phyloP scores from a whole-genome alignment of 2,329 filamentous ascomycete genomes.

The Fusarium sp. region DNA sequence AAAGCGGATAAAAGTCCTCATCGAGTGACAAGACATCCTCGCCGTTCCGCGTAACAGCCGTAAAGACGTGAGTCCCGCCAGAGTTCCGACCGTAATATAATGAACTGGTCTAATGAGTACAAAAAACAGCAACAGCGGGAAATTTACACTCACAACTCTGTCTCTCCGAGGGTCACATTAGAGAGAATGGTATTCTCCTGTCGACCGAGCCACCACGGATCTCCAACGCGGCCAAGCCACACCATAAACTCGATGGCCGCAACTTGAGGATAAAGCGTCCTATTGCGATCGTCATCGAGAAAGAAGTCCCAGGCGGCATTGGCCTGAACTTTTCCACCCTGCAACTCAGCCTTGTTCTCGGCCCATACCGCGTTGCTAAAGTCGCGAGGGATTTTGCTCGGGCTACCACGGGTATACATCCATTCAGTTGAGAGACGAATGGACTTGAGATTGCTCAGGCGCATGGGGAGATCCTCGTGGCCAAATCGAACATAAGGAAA shows the following conservation, averaged over 20 bases:
- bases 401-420: constrained; percentile 42
- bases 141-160: constrained; percentile 39
- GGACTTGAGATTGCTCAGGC: constrained; percentile 35
- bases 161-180: constrained; percentile 41
- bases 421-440: constrained; percentile 44
- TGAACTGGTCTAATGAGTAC: constrained; percentile 13
- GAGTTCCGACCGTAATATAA: constrained; percentile 45
- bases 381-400: constrained; percentile 15
- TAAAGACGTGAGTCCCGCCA: constrained; percentile 47
- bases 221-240: constrained; percentile 45
- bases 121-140: background rate
- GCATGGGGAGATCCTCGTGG: constrained; percentile 36
- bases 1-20: constrained; percentile 46
- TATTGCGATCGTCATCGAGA: constrained; percentile 43
- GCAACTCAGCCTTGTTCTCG: constrained; percentile 35
- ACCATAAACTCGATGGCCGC: constrained; percentile 47
- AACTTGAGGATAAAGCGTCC: constrained; percentile 40
- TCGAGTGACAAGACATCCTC: constrained; percentile 41
- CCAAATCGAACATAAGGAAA: constrained; percentile 48
- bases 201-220: constrained; percentile 48
- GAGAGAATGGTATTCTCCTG: constrained; percentile 39
- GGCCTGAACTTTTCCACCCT: constrained; percentile 19
- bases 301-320: constrained; percentile 51
- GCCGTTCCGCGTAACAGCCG: constrained; percentile 34
- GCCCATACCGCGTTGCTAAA: constrained; percentile 32